Evolutionary conservation across 139 green algal species (phyloP), one percentile per base, ranked within the genome.

Genomic region (Chlamydomonas sphaeroides): DNA sequence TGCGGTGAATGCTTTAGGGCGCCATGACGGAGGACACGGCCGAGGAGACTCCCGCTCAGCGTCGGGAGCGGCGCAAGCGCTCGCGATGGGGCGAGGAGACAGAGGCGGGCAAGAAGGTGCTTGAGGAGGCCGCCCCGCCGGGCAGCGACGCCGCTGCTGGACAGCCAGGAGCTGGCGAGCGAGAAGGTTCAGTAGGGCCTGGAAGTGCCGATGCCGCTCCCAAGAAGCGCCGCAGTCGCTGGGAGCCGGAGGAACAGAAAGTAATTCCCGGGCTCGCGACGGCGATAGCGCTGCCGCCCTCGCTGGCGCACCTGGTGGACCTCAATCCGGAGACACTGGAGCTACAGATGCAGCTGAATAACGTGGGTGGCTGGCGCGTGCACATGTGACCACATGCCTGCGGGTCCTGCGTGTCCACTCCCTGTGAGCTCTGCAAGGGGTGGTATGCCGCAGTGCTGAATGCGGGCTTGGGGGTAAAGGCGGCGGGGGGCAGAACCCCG

Each of bases 241-340:
- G 90, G 90, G 88, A 83, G 61, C 65, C 71, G 3, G 81, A 79
- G 4, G 85, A 87, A 30, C 61, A 83, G 59, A 78, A 81, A 72
- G 38, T 83, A 8, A 68, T 88, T 14, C 68, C 78, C 11, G 67
- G 68, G 1, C 56, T 79, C 1, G 28, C 65, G 14, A 53, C 61
- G 3, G 75, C 75, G 23, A 89, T 93, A 41, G 68, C 85, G n/a
- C 77, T 93, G 45, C 89, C 90, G 26, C 48, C 89, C 0, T 86
- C 86, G 36, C 77, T 92, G 33, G 84, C 84, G 32, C 84, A 90
- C 11, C 76, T 94, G 28, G 87, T 92, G 28, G 86, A 90, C 45
- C 42, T 89, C 68, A 82, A 94, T 57, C 91, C 88, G 7, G 88
- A 82, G 90, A 83, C 87, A 0, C 56, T 88, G 33, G 80, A 77